phyloP scores from a whole-genome alignment of 2,329 filamentous ascomycete genomes.

The Botrytis pseudocinerea region DNA sequence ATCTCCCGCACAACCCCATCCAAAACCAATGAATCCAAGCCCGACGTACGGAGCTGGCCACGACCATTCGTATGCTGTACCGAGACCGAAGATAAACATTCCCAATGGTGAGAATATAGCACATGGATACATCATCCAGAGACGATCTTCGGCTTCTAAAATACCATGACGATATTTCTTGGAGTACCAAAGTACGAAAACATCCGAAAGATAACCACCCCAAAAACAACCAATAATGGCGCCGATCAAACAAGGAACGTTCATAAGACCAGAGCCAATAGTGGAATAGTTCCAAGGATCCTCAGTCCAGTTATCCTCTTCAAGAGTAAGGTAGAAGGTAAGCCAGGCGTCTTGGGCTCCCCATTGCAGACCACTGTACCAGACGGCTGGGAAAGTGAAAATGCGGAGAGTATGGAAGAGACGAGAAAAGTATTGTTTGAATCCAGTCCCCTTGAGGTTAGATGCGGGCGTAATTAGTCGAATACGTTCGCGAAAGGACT shows the following conservation, averaged over 20 bases:
- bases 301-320: constrained; percentile 56
- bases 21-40: constrained; percentile 58
- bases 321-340: constrained; percentile 58
- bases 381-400: constrained; percentile 58
- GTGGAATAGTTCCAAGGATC: constrained; percentile 57
- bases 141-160: constrained; percentile 45
- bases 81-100: constrained; percentile 46
- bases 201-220: constrained; percentile 57
- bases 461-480: constrained; percentile 56
- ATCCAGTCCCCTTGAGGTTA: constrained; percentile 53
- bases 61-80: constrained; percentile 47
- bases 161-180: constrained; percentile 38
- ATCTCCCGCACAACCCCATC: constrained; percentile 59
- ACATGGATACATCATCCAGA: constrained; percentile 41
- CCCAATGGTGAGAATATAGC: constrained; percentile 43
- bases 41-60: constrained; percentile 58
- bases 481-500: constrained; percentile 55
- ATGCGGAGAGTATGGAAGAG: constrained; percentile 57
- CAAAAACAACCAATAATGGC: constrained; percentile 57
- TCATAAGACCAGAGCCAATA: constrained; percentile 57
- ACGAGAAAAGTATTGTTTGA: constrained; percentile 54
- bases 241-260: constrained; percentile 55
- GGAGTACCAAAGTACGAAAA: constrained; percentile 52
- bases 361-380: constrained; percentile 60
- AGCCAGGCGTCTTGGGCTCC: constrained; percentile 61